phyloP scores from a whole-genome alignment of 2,329 filamentous ascomycete species.

The Capronia epimyces region DNA sequence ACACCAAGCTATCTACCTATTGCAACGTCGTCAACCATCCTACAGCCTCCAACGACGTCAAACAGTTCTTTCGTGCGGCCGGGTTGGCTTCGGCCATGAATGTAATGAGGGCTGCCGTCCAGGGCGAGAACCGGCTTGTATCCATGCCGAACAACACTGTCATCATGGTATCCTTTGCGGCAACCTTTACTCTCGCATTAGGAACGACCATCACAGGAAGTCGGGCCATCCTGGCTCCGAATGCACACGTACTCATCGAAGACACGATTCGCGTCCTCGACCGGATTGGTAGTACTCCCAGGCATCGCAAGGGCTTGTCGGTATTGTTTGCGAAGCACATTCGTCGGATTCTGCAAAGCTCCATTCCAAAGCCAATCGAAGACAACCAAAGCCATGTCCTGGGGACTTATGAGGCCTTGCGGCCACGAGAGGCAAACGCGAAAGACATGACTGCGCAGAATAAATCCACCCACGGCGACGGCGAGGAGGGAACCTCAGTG shows the following conservation, averaged over 20 bases:
- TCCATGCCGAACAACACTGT: conserved; percentile 76
- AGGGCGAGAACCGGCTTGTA: conserved; percentile 62
- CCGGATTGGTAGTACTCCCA: conserved; percentile 60
- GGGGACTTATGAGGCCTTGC: not conserved
- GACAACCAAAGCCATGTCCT: conserved; percentile 1
- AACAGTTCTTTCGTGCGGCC: conserved; percentile 66
- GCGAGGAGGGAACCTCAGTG: conserved; percentile 6
- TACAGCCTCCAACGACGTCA: conserved; percentile 63
- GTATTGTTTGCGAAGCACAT: conserved; percentile 55
- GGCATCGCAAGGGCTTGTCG: conserved; percentile 63
- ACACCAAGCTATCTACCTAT: conserved; percentile 69
- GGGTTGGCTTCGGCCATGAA: conserved; percentile 68
- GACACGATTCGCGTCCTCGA: conserved; percentile 65
- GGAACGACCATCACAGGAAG: conserved; percentile 53
- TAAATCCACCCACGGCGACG: not conserved
- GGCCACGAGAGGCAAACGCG: conserved; percentile 1
- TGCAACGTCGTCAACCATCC: conserved; percentile 69
- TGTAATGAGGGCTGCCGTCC: conserved; percentile 66
- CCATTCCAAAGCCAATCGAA: conserved; percentile 15
- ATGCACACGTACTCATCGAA: conserved; percentile 59
- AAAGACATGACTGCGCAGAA: conserved; percentile 5
- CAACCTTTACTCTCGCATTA: conserved; percentile 62
- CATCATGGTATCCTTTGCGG: conserved; percentile 73
- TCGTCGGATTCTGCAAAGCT: conserved; percentile 31
- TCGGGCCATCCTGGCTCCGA: conserved; percentile 54